Base-by-base conservation (phyloP, 2,329 filamentous ascomycete genomes). In the Colletotrichum gloeosporioides region DNA sequence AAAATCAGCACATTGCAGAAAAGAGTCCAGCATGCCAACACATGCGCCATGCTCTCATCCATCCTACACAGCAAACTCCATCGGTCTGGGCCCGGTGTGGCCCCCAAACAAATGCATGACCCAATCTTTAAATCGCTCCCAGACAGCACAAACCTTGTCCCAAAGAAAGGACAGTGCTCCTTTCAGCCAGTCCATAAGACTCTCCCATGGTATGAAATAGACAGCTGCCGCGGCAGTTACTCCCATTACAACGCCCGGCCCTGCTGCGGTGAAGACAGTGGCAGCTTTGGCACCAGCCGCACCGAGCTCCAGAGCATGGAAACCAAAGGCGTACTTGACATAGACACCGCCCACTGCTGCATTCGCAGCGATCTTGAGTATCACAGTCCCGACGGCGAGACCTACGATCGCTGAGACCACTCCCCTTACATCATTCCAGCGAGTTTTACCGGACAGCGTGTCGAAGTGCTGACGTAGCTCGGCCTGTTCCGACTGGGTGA, bases 191-290 rank as follows among this genome's bases (percentile, higher is more conserved):
- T 8, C 44, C 8, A 72, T 67, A 8, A 72, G 57, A 34, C 62
- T 67, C 31, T 72, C 62, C 69, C 62, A 72, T 22, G 69, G 69
- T 15, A 72, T 44, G 39, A 72, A 67, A 39, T 72, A 67, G 16
- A 72, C 62, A 63, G 69, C 69, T 4, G 69, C 62, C 22, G 61
- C 69, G 8, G 44, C 62, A 8, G 27, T 49, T 9, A 72, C 69
- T 12, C 69, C 69, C 8, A 72, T 44, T 3, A 72, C 61, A n/a
- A 72, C 32, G 18, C 62, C 61, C 13, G 59, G 22, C 10, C 69
- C 69, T 44, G 63, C 63, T 16, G 39, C 63, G 4, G 63, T 53
- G 34, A 18, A 10, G 18, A 66, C 27, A 10, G 27, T 22, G 8
- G 27, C 36, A 15, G 25, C 62, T 29, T 31, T 72, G 12, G 69